Base-by-base conservation (phyloP, 2,329 filamentous ascomycete genomes). In the Trichophyton mentagrophytes region DNA sequence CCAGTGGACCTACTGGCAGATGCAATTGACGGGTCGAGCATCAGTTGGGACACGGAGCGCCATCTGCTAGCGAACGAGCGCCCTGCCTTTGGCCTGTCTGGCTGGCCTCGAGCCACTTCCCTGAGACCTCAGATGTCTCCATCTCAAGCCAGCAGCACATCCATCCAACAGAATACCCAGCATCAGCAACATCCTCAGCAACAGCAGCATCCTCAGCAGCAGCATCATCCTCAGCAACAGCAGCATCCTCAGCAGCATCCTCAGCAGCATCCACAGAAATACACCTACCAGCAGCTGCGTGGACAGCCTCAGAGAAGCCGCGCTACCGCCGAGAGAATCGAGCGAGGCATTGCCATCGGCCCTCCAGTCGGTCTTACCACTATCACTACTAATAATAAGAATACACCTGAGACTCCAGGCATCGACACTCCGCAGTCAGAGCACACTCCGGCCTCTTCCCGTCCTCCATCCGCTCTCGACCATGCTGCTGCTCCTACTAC, bases 41-140 rank as follows among this genome's bases (percentile, higher is more conserved):
- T 64, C 46, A 65, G 64, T 49, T 65, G 64, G 64, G 58, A 61
- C 42, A 64, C 62, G 8, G 64, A 65, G 27, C 64, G 64, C 40
- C 33, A 58, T 17, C 46, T 64, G 9, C 38, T 63, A 22, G 27
- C 33, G 11, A 57, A 3, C 5, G 40, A 40, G n/a, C 55, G 42
- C 1, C 55, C 55, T 40, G 2, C 27, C 6, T 30, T 30, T 30
- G 27, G 27, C 27, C 27, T 30, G 27, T 7, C 27, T 30, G 27
- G 27, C 27, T 30, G 27, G 27, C 27, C 27, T 30, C 27, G 27
- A 6, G 6, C 27, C 6, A 30, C 27, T 30, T 30, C 27, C 6
- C 1, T 2, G 27, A 30, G 33, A 13, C 33, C 33, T 9, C 15
- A 15, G 3, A 36, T 36, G 51, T 55, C 51, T 8, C 51, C 51